Conservation (phyloP, 768 basidiomycete species). For the Krasilnikovozyma curviuscula region DNA sequence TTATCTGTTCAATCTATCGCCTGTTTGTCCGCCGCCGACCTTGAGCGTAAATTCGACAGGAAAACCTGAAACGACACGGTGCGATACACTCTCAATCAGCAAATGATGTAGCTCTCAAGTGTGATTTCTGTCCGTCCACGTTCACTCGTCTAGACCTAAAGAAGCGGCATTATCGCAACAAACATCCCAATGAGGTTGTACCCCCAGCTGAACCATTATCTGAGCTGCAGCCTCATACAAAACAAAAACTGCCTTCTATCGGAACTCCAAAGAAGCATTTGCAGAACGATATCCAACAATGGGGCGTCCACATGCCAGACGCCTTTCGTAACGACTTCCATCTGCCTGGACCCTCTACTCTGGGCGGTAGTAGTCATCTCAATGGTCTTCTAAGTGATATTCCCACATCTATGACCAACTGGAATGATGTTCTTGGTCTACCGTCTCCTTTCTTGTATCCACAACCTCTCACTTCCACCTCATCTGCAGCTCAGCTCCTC, state of each 20-base stretch:
- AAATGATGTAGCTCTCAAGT: background rate
- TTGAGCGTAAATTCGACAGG: background rate
- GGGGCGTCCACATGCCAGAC: background rate
- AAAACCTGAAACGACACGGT: slow-evolving; percentile 18
- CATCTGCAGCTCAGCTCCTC: background rate
- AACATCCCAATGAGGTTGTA: slow-evolving; percentile 12
- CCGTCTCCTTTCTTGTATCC: background rate
- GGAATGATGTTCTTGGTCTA: background rate
- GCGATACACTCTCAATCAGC: slow-evolving; percentile 4
- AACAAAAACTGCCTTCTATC: background rate
- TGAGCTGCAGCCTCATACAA: background rate
- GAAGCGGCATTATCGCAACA: slow-evolving; percentile 13
- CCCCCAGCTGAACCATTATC: background rate
- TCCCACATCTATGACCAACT: background rate
- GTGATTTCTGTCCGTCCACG: slow-evolving; percentile 10
- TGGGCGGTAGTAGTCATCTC: background rate
- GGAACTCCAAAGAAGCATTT: background rate
- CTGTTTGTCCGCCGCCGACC: background rate
- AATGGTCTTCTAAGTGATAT: background rate
- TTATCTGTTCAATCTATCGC: background rate
- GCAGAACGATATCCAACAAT: background rate
- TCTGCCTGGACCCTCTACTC: background rate
- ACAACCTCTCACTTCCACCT: background rate
- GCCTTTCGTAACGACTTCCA: background rate
- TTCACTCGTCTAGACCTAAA: slow-evolving; percentile 15